Evolutionary conservation across 2,329 filamentous ascomycete genomes (phyloP), one percentile per base, ranked within the genome.

Genomic region (Verticillium alfalfae): DNA sequence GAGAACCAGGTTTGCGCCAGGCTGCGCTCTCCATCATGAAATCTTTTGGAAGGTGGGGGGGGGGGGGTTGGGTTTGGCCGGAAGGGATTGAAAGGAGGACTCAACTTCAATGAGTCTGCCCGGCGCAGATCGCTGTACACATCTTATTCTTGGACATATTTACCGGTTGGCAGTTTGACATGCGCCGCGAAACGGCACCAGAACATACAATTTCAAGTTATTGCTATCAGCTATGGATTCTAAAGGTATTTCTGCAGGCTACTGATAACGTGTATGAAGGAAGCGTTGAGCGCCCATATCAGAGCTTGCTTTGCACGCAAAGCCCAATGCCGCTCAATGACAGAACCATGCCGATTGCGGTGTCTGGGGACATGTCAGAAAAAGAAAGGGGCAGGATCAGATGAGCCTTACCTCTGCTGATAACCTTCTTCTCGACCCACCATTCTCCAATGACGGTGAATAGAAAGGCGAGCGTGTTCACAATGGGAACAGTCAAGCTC

Each of bases 371-470:
- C 26, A 49, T 15, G 22, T 60, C 22, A 31, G 26, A 31, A 31
- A 31, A 31, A 62, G 36, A 58, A 26, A 9, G 38, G 13, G 10
- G 9, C 8, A 31, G 31, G 37, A 58, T 38, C 16, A 22, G 26
- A n/a, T 56, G 10, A 54, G 26, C 77, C 84, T 70, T 78, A 93
- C 91, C 86, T 80, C 87, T 84, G 67, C 88, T 91, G 64, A 98
- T 96, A 1, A 93, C 90, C 74, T 97, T 98, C 64, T 87, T 87
- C 70, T 97, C 94, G 1, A 94, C 92, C 81, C 89, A 96, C 93
- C 93, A 98, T 69, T 98, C 94, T 1, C 93, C 94, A 13, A 97
- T 71, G 2, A 97, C 93, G 0, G 94, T 98, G 71, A 97, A 98
- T n/a, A 98, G 76, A 68, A 98, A 98, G 0, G 94, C 94, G 70